Evolutionary conservation across 768 basidiomycete genomes (phyloP).

Genomic region (Lactifluus pinguis): DNA sequence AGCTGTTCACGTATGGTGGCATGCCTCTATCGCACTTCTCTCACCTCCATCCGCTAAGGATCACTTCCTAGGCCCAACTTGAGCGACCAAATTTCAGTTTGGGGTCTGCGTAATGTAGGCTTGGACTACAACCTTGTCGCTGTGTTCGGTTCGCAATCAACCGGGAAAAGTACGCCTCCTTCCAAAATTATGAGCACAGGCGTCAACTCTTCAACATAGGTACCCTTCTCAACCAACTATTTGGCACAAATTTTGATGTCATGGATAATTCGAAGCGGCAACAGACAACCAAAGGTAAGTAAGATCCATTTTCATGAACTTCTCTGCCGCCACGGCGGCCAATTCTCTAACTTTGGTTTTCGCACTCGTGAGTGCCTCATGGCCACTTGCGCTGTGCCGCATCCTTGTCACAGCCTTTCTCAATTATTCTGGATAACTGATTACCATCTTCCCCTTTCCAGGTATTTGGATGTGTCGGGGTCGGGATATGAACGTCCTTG

Average conservation of each 20-base stretch:
- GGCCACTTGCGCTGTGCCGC: neutral
- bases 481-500: slow-evolving; percentile 78
- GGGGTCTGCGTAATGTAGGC: slow-evolving; percentile 85
- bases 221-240: slow-evolving; percentile 90
- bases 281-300: slow-evolving; percentile 92
- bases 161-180: slow-evolving; percentile 73
- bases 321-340: neutral
- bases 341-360: neutral
- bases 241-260: slow-evolving; percentile 97
- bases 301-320: neutral
- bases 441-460: slow-evolving; percentile 25
- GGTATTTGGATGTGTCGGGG: slow-evolving; percentile 99
- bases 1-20: slow-evolving; percentile 78
- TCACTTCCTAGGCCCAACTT: slow-evolving; percentile 47
- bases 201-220: slow-evolving; percentile 37
- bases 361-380: neutral
- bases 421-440: neutral
- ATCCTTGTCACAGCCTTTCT: neutral
- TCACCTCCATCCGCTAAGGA: neutral
- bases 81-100: slow-evolving; percentile 63
- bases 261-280: slow-evolving; percentile 93
- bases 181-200: neutral
- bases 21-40: neutral
- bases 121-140: slow-evolving; percentile 96
- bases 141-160: slow-evolving; percentile 92